A percentile compares a stretch with the other conserved stretches of the same genome.
phyloP scores from a whole-genome alignment of 208 protist genomes.

The Dictyostelium gargantuum region DNA sequence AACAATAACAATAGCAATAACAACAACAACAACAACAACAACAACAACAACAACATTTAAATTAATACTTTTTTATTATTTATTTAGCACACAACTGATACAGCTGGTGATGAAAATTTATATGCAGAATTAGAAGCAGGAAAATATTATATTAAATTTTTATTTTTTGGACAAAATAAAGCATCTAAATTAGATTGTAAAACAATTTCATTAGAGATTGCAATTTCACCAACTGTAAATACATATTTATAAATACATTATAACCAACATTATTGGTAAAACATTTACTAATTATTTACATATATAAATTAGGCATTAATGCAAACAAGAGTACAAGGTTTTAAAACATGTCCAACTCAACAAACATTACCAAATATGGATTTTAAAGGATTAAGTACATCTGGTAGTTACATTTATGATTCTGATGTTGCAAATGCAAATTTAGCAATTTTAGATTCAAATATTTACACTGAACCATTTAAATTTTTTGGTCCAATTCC shows the following conservation, averaged over 20 bases:
- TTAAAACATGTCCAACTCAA: background rate
- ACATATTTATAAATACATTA: too few species aligned
- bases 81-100: conserved; percentile 19
- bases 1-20: background rate
- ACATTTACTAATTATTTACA: background rate
- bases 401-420: background rate
- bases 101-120: conserved; percentile 12
- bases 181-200: background rate
- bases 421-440: conserved; percentile 9
- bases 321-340: background rate
- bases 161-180: conserved; percentile 12
- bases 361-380: background rate
- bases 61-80: background rate
- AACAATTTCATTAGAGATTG: conserved; percentile 5
- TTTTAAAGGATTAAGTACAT: background rate
- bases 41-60: background rate
- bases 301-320: background rate
- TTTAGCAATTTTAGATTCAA: background rate
- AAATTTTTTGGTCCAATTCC: background rate
- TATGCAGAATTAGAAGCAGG: background rate
- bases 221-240: conserved; percentile 29
- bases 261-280: too few species aligned
- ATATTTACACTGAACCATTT: background rate
- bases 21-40: background rate
- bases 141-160: background rate